Conservation (phyloP, 2,329 filamentous ascomycete species). For the Colletotrichum gloeosporioides region DNA sequence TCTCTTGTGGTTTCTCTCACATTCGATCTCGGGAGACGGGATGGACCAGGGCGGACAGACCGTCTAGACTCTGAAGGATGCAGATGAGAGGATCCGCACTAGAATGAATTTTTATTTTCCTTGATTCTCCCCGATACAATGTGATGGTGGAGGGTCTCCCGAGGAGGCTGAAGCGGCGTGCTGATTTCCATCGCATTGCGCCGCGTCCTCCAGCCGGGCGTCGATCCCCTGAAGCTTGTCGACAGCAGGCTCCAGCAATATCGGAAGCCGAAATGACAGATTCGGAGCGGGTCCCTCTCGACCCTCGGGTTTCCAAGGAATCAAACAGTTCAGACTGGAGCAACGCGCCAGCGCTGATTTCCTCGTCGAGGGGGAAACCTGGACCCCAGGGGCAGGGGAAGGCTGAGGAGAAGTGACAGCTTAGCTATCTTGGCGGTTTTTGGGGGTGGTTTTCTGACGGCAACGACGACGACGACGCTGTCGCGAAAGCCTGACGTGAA, state of each 20-base stretch:
- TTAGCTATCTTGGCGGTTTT: not conserved
- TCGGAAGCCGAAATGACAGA: slow-evolving; percentile 5
- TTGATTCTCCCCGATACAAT: not conserved
- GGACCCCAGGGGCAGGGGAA: not conserved
- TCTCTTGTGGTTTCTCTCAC: not conserved
- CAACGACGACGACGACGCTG: not conserved
- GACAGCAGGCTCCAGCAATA: not conserved
- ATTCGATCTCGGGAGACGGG: not conserved
- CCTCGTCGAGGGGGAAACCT: not conserved
- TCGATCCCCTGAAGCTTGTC: not conserved
- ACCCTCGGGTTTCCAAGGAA: not conserved
- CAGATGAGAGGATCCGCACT: not conserved
- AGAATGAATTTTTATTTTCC: not conserved
- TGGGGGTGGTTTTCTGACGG: not conserved
- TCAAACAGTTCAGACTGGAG: not conserved
- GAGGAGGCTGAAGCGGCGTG: slow-evolving; percentile 5
- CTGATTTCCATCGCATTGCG: not conserved
- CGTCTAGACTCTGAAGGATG: not conserved
- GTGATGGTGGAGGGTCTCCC: not conserved
- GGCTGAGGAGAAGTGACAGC: not conserved
- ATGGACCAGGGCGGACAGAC: not conserved
- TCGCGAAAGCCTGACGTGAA: not conserved
- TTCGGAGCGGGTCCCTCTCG: not conserved
- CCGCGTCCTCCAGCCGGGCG: not conserved
- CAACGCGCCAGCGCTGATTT: not conserved